phyloP scores from a whole-genome alignment of 148 eudicot genomes.

The Cornus kousa region DNA sequence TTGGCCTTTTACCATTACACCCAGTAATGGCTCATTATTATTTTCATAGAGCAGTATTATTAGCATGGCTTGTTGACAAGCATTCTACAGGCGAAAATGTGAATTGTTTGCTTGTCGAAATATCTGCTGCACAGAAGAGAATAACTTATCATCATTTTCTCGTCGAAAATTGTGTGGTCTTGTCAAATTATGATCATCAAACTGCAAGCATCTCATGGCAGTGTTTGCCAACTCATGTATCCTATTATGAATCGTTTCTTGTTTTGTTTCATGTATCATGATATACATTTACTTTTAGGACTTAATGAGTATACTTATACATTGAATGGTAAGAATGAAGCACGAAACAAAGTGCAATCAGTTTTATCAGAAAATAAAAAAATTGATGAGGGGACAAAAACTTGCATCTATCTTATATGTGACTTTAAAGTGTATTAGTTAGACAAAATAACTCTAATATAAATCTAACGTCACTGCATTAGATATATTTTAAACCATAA shows the following conservation, averaged over 20 bases:
- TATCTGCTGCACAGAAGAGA: neutral
- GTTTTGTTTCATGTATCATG: neutral
- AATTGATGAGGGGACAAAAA: neutral
- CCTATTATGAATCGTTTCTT: neutral
- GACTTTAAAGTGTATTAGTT: neutral
- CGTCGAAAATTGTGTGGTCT: neutral
- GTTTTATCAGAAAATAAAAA: neutral
- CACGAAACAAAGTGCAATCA: neutral
- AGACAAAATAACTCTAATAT: too few relatives aligned
- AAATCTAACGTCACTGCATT: too few relatives aligned
- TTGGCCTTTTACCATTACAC: too few relatives aligned
- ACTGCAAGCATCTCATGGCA: neutral
- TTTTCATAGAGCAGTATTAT: neutral
- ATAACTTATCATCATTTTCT: neutral
- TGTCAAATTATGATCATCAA: neutral
- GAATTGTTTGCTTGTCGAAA: neutral
- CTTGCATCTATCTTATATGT: neutral
- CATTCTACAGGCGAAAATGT: neutral
- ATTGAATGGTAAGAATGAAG: neutral
- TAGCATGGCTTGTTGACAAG: neutral
- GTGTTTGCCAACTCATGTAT: neutral
- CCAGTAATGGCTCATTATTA: neutral
- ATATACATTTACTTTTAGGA: neutral
- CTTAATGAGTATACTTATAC: neutral
- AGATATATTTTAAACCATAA: neutral